Conservation (phyloP, 1,284 basidiomycete genomes). For the Fomitopsis pinicola region DNA sequence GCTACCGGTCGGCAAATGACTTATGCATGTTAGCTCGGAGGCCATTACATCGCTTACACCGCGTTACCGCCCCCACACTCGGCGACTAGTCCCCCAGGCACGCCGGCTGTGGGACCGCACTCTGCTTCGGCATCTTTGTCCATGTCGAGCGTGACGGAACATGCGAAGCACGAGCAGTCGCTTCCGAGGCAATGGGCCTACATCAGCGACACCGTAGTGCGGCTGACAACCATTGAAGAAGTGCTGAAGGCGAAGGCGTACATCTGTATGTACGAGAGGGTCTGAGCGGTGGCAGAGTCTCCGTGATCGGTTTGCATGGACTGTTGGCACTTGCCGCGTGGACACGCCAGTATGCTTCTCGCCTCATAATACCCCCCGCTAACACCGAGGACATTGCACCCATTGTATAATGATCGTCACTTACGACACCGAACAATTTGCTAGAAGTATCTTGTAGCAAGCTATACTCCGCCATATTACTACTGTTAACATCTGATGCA, state of each 20-base stretch:
- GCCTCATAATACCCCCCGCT: not conserved
- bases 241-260: constrained; percentile 90
- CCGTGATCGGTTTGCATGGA: not conserved
- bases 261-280: constrained; percentile 83
- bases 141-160: constrained; percentile 6
- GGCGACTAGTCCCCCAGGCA: not conserved
- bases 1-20: not conserved
- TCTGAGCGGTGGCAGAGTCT: constrained; percentile 20
- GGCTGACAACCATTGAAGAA: constrained; percentile 78
- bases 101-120: constrained; percentile 9
- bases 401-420: constrained; percentile 18
- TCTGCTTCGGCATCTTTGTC: constrained; percentile 18
- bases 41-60: constrained; percentile 82
- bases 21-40: constrained; percentile 53
- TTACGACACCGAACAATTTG: constrained; percentile 14
- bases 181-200: constrained; percentile 79
- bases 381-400: not conserved
- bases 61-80: constrained; percentile 39
- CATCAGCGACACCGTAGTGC: constrained; percentile 81
- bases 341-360: not conserved
- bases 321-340: not conserved
- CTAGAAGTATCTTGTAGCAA: constrained; percentile 10
- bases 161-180: constrained; percentile 9
- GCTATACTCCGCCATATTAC: not conserved
- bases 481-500: not conserved